phyloP scores from a whole-genome alignment of 176 grass and related monocot species.

The Musa schizocarpa region DNA sequence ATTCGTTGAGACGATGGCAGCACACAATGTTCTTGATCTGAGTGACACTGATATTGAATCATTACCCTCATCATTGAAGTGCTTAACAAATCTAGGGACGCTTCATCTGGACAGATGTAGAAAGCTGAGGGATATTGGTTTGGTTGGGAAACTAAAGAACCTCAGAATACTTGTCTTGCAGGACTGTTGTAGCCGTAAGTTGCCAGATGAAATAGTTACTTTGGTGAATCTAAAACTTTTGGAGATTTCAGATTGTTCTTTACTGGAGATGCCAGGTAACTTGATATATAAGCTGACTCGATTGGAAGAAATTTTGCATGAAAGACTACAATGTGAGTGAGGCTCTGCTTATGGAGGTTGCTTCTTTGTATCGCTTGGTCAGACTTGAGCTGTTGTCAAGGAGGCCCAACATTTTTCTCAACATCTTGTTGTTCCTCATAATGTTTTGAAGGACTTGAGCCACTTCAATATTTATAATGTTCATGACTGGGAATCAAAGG shows the following conservation, averaged over 20 bases:
- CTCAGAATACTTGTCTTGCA: conserved; percentile 12
- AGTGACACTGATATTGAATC: conserved; percentile 1
- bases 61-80: conserved; percentile 7
- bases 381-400: conserved; percentile 23
- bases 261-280: conserved; percentile 1
- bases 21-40: conserved; percentile 18
- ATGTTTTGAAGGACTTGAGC: neutral
- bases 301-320: conserved; percentile 22
- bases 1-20: conserved; percentile 17
- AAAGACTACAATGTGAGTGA: neutral
- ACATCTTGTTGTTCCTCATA: neutral
- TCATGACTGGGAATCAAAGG: neutral
- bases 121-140: neutral
- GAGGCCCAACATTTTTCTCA: conserved; percentile 6
- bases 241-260: conserved; percentile 14
- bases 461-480: conserved; percentile 18
- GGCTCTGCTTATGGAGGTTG: conserved; percentile 17
- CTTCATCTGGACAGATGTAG: conserved; percentile 12
- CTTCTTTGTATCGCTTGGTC: neutral
- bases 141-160: conserved; percentile 9
- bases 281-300: conserved; percentile 19
- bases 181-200: neutral
- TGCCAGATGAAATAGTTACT: conserved; percentile 12
- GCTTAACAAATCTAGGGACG: neutral
- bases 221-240: conserved; percentile 23